Conservation (phyloP, 345 rosid species). For the Brassica cretica region DNA sequence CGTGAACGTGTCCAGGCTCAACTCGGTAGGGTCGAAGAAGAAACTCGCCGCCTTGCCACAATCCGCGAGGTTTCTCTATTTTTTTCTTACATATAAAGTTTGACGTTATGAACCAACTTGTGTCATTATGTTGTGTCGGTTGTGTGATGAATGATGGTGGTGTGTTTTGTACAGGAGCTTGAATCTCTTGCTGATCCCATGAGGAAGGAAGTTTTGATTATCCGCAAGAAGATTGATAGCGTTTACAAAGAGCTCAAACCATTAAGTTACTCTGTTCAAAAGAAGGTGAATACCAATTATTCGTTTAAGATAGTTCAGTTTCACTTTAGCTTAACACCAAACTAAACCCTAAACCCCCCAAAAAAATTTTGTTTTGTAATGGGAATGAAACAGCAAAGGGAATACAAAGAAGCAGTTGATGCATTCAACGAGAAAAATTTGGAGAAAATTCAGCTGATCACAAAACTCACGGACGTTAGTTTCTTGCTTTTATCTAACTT, state of each 20-base stretch:
- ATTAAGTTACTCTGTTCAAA: slow-evolving; percentile 71
- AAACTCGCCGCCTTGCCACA: slow-evolving; percentile 55
- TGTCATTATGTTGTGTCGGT: neutral
- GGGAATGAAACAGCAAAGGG: slow-evolving; percentile 55
- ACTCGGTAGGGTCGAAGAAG: slow-evolving; percentile 64
- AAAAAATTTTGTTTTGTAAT: neutral
- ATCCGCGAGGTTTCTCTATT: slow-evolving; percentile 58
- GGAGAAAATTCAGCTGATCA: slow-evolving; percentile 73
- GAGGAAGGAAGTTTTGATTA: slow-evolving; percentile 74
- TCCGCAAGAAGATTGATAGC: slow-evolving; percentile 78
- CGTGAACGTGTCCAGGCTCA: slow-evolving; percentile 59
- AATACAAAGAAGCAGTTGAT: slow-evolving; percentile 71
- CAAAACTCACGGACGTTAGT: slow-evolving; percentile 67
- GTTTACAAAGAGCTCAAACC: slow-evolving; percentile 88
- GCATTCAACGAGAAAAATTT: slow-evolving; percentile 72
- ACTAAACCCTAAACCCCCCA: neutral
- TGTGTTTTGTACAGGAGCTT: slow-evolving; percentile 60
- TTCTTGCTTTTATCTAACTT: slow-evolving; percentile 2
- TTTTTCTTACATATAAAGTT: neutral
- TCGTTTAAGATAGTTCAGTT: neutral
- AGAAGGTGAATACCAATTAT: slow-evolving; percentile 53
- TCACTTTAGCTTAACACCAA: neutral
- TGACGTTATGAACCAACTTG: neutral
- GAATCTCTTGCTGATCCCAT: slow-evolving; percentile 79
- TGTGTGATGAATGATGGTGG: slow-evolving; percentile 14